A percentile compares a stretch with the other conserved stretches of the same genome.
phyloP scores from a whole-genome alignment of 495 filamentous ascomycete species.

The Penicillium paxilli region DNA sequence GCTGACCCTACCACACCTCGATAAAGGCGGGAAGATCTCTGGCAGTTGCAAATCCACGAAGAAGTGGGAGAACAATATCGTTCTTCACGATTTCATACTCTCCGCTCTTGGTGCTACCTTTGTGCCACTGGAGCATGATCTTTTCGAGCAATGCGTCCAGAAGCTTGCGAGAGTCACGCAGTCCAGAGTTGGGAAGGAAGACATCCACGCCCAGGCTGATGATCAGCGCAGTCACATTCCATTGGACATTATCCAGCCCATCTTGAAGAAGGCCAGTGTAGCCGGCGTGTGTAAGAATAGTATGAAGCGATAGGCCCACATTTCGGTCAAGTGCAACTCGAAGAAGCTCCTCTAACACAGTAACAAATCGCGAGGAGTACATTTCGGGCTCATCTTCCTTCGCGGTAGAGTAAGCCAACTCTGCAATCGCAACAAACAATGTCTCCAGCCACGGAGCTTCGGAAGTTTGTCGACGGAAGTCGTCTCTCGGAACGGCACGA shows the following conservation, averaged over 20 bases:
- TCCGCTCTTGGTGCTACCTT: slow-evolving; percentile 2
- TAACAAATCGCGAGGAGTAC: slow-evolving; percentile 35
- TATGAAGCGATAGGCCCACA: slow-evolving; percentile 44
- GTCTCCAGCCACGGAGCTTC: slow-evolving; percentile 67
- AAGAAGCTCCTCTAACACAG: slow-evolving; percentile 41
- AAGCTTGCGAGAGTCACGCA: slow-evolving; percentile 40
- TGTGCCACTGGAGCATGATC: slow-evolving; percentile 39
- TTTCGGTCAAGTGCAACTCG: slow-evolving; percentile 42
- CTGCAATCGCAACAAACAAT: slow-evolving; percentile 58
- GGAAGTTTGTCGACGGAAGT: slow-evolving; percentile 53
- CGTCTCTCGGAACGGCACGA: slow-evolving; percentile 51
- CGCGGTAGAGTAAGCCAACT: slow-evolving; percentile 43
- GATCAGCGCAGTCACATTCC: slow-evolving; percentile 61
- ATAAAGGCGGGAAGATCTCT: slow-evolving; percentile 69
- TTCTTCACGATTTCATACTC: slow-evolving; percentile 34
- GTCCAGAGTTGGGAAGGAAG: slow-evolving; percentile 58
- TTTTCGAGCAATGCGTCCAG: slow-evolving; percentile 44
- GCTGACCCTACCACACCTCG: slow-evolving; percentile 62
- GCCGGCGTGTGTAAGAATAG: slow-evolving; percentile 42
- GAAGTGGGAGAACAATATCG: slow-evolving; percentile 55
- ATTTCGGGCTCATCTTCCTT: slow-evolving; percentile 32
- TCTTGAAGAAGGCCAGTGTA: slow-evolving; percentile 45
- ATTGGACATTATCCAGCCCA: slow-evolving; percentile 47
- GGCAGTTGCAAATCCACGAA: slow-evolving; percentile 61
- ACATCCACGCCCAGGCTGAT: slow-evolving; percentile 68